Evolutionary conservation across 2,329 filamentous ascomycete genomes (phyloP), one percentile per base, ranked within the genome.

Genomic region (Teratosphaeria pseudoeucalypti): DNA sequence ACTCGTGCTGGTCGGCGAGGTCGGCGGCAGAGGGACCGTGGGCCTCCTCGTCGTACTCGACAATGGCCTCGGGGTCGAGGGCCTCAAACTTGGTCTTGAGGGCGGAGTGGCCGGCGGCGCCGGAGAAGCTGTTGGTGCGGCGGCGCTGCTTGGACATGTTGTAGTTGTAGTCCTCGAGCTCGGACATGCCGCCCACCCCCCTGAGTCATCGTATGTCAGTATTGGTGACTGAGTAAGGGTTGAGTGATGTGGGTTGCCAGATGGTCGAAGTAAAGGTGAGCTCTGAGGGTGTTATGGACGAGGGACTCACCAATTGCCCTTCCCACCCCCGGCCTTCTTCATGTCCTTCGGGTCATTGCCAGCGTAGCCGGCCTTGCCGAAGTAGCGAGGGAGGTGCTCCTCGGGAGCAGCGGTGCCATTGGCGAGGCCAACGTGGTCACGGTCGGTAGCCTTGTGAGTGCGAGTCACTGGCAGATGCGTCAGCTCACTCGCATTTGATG

Each of bases 61-160:
- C 96, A 70, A 95, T 89, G 49, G 91, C 92, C 70, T 97, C 92
- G 19, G 84, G 81, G 68, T 97, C 94, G 72, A 90, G 82, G 67
- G 89, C 81, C 76, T 99, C 94, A 73, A 96, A 97, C 79, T 99
- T 99, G 76, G 92, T 95, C 82, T 94, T 95, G 79, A 96, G 90
- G 73, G 92, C 85, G 62, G 83, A 82, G 67, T 90, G 78, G 68
- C 85, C 81, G 70, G 85, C 82, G 58, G 84, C 85, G 68, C 87
- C 82, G 70, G 82, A 85, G 77, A 87, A 92, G 74, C 88, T 92
- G 80, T 97, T 97, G 77, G 90, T 95, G 74, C 90, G 91, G 74
- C 92, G 94, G 64, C 92, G 90, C 60, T 88, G 80, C 69, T 96
- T 94, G 79, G 81, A 82, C 71, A 95, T 86, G 71, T 85, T 91